Conservation (phyloP, 345 rosid species). For the Gossypium longicalyx region DNA sequence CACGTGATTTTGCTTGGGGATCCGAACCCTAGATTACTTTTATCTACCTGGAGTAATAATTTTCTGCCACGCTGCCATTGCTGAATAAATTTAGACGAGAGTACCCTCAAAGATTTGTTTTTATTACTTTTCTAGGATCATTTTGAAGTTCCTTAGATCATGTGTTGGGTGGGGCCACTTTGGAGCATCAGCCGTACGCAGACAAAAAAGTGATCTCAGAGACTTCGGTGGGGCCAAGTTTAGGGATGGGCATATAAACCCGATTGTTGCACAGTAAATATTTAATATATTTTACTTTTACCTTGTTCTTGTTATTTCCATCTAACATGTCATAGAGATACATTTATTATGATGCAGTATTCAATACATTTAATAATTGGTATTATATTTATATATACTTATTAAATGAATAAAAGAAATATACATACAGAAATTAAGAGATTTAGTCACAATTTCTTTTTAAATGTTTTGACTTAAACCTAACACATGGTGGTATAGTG, state of each 20-base stretch:
- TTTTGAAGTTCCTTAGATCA: conserved; percentile 1
- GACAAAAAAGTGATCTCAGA: conserved; percentile 17
- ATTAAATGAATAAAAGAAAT: no score
- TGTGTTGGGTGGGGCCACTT: conserved; percentile 17
- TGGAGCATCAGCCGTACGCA: conserved; percentile 19
- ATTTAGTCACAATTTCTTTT: no score
- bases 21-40: conserved; percentile 16
- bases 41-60: conserved; percentile 2
- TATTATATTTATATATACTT: no score
- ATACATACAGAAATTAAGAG: no score
- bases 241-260: background rate
- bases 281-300: no score
- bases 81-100: conserved; percentile 16
- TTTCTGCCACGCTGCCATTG: conserved; percentile 22
- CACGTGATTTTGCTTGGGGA: conserved; percentile 56
- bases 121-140: background rate
- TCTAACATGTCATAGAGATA: no score
- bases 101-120: conserved; percentile 4
- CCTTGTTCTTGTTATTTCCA: no score
- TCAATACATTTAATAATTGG: no score
- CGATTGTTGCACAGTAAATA: no score
- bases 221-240: conserved; percentile 13
- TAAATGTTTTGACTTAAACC: no score
- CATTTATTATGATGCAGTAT: no score
- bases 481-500: no score